Conservation (phyloP, 768 basidiomycete species). For the Suillus lakei region DNA sequence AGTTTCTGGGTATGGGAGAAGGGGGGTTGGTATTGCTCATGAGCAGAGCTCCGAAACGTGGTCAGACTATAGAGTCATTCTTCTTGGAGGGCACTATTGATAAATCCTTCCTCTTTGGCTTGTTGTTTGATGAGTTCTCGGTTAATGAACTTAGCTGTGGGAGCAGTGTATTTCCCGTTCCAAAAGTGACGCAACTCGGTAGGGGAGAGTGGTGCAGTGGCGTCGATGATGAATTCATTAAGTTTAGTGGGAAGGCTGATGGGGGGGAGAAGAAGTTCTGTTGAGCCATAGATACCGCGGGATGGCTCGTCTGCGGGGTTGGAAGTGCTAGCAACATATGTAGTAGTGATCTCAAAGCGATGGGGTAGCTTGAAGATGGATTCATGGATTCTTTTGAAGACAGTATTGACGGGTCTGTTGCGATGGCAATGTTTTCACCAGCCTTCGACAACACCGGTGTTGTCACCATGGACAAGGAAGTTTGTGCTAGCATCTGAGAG, state of each 20-base stretch:
- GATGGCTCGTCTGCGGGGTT: constrained; percentile 16
- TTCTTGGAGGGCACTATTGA: too few relatives aligned
- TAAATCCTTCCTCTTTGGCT: too few relatives aligned
- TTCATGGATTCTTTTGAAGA: constrained; percentile 32
- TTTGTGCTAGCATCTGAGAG: not conserved
- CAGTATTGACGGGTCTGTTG: constrained; percentile 29
- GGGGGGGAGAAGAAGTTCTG: constrained; percentile 15
- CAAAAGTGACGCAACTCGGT: not conserved
- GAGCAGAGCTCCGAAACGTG: too few relatives aligned
- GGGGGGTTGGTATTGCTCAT: too few relatives aligned
- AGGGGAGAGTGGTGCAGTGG: not conserved
- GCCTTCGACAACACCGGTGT: constrained; percentile 26
- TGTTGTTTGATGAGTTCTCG: not conserved
- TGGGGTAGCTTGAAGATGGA: not conserved
- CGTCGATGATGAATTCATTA: constrained; percentile 3
- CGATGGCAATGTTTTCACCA: constrained; percentile 40
- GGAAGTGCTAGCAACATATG: not conserved
- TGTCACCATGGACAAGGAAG: constrained; percentile 15
- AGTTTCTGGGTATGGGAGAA: too few relatives aligned
- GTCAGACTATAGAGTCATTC: too few relatives aligned
- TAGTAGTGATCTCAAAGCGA: not conserved
- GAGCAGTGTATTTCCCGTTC: not conserved
- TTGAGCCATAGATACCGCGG: not conserved
- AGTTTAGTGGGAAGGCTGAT: constrained; percentile 6
- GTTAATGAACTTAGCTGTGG: constrained; percentile 9